Percentiles rank a stretch among this genome's conserved stretches.
Conservation (phyloP, 129 eudicot genomes). For the carrot (Daucus carota) region DH1_v3.0 NC_030383.2:63626001-63626500, state of each 20-base stretch:
- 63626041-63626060: neutral
- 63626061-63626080: conserved; percentile 78
- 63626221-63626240: conserved; percentile 50
- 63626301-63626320: conserved; percentile 89
- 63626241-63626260: conserved; percentile 68
- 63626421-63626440: neutral
- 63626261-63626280: conserved; percentile 54
- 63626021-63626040: conserved; percentile 6
- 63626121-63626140: conserved; percentile 76
- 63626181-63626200: conserved; percentile 99
- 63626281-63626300: conserved; percentile 64
- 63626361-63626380: conserved; percentile 71
- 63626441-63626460: neutral
- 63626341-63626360: conserved; percentile 96
- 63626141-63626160: conserved; percentile 35
- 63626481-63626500: conserved; percentile 17
- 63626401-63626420: conserved; percentile 53
- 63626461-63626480: neutral
- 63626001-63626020: neutral
- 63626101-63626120: conserved; percentile 90
- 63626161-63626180: conserved; percentile 49
- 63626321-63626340: conserved; percentile 93
- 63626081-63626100: conserved; percentile 84
- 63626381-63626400: conserved; percentile 82
- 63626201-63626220: conserved; percentile 93